Percentiles rank a stretch among this genome's conserved stretches.
Evolutionary conservation across 768 basidiomycete species (phyloP).

Genomic region (Aureoboletus auriporus): DNA sequence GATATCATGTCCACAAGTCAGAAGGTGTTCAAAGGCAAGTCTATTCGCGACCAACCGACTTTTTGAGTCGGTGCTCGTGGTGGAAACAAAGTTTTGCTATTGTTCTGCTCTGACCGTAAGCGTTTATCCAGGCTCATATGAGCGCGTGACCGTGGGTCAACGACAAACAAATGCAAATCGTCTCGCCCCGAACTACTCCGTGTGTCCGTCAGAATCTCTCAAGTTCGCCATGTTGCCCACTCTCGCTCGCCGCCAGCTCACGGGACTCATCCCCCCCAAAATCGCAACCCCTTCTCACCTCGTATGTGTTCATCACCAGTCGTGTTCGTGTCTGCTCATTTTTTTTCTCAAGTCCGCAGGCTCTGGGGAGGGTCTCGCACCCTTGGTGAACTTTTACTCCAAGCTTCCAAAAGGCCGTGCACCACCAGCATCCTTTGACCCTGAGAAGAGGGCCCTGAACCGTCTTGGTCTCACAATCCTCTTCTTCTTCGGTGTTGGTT

Average conservation of each 20-base stretch:
- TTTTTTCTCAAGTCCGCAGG: constrained; percentile 61
- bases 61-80: constrained; percentile 16
- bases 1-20: constrained; percentile 21
- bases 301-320: constrained; percentile 35
- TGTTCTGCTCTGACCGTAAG: constrained; percentile 10
- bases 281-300: constrained; percentile 89
- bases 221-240: constrained; percentile 69
- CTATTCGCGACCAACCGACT: constrained; percentile 5
- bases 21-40: constrained; percentile 1
- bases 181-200: constrained; percentile 22
- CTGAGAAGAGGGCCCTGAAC: constrained; percentile 73
- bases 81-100: constrained; percentile 7
- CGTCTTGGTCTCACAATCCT: constrained; percentile 61
- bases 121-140: neutral
- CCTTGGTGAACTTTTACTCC: constrained; percentile 93
- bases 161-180: constrained; percentile 16
- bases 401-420: constrained; percentile 90
- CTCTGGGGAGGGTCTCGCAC: constrained; percentile 73
- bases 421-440: constrained; percentile 55
- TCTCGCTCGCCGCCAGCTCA: constrained; percentile 80
- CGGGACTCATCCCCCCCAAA: constrained; percentile 88
- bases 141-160: constrained; percentile 16
- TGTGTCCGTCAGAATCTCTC: neutral
- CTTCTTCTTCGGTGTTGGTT: constrained; percentile 53
- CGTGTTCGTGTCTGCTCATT: neutral